These are phyloP conservation scores for Cytidiella melzeri DNA, from an alignment of 768 basidiomycete genomes.

Conservation along the genomic window DNA sequence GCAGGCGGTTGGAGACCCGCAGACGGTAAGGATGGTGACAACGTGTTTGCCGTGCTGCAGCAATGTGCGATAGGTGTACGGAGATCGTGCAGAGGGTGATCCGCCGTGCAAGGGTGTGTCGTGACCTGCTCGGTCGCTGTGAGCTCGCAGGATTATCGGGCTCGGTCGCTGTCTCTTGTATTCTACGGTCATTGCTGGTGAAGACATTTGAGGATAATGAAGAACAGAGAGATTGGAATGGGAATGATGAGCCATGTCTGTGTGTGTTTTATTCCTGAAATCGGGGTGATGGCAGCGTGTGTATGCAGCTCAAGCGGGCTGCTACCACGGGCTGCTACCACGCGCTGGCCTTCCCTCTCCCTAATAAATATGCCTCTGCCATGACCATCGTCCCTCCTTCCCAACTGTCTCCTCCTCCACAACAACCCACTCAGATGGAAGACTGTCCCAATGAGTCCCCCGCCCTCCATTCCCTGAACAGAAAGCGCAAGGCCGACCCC, in stretches of 20 bases:
- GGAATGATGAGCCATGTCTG: constrained; percentile 1
- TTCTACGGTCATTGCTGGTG: background rate
- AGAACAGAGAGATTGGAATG: constrained; percentile 3
- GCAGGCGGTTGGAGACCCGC: background rate
- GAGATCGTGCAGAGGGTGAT: constrained; percentile 16
- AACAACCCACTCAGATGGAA: constrained; percentile 42
- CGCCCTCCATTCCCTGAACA: constrained; percentile 40
- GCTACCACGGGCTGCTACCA: constrained; percentile 30
- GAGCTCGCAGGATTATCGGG: background rate
- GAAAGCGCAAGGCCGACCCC: constrained; percentile 63
- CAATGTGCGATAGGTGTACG: constrained; percentile 14
- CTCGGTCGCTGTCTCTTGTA: too few relatives aligned
- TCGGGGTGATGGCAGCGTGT: constrained; percentile 14
- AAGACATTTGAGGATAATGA: background rate
- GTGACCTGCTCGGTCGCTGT: background rate
- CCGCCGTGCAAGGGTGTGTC: constrained; percentile 7
- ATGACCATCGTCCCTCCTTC: constrained; percentile 14
- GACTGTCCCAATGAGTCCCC: constrained; percentile 48
- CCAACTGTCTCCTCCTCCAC: constrained; percentile 27
- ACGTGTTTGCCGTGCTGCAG: constrained; percentile 14
- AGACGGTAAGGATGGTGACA: constrained; percentile 3
- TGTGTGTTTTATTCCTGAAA: constrained; percentile 1
- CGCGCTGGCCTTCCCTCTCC: constrained; percentile 28
- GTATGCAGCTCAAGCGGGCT: constrained; percentile 20
- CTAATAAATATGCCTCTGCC: constrained; percentile 32